Percentiles rank a stretch among this genome's conserved stretches.
Evolutionary conservation across 331 rosid genomes (phyloP).

Genomic region (Acacia concinna): DNA sequence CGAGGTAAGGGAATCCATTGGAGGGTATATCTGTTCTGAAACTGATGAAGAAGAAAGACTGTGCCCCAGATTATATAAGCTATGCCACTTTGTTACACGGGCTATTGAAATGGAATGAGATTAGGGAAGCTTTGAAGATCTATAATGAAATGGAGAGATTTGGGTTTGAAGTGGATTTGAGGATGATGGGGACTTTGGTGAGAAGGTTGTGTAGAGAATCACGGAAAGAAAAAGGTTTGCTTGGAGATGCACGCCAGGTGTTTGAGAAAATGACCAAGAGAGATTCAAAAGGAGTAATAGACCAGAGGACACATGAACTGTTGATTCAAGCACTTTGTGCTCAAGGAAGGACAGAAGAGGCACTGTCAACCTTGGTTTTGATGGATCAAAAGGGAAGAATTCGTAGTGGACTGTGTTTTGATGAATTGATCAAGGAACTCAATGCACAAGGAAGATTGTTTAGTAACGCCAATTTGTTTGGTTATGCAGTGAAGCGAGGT

Average conservation of each 20-base stretch:
- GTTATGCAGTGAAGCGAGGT: conserved; percentile 66
- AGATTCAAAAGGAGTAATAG: conserved; percentile 31
- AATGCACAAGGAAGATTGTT: conserved; percentile 41
- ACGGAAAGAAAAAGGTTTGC: conserved; percentile 36
- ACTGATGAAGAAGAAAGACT: conserved; percentile 55
- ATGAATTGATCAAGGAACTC: conserved; percentile 47
- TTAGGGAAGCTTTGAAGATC: conserved; percentile 37
- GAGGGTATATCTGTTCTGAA: conserved; percentile 54
- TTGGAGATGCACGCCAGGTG: conserved; percentile 50
- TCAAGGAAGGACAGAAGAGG: conserved; percentile 43
- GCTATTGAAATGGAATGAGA: conserved; percentile 65
- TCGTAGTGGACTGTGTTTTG: conserved; percentile 38
- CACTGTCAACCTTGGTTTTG: conserved; percentile 43
- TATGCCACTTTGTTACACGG: conserved; percentile 72
- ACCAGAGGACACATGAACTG: conserved; percentile 48
- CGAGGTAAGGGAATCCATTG: conserved; percentile 70
- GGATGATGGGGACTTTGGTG: conserved; percentile 57
- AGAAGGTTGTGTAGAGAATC: conserved; percentile 61
- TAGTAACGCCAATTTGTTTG: conserved; percentile 48
- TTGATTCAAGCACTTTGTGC: conserved; percentile 60
- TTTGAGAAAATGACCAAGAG: conserved; percentile 59
- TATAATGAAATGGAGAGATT: conserved; percentile 58
- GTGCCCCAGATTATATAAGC: conserved; percentile 61
- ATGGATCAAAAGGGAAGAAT: conserved; percentile 41
- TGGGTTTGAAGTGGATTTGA: conserved; percentile 54